These are phyloP conservation scores for Lomentospora prolificans DNA, from an alignment of 2,329 filamentous ascomycete genomes.

Conservation along the genomic window DNA sequence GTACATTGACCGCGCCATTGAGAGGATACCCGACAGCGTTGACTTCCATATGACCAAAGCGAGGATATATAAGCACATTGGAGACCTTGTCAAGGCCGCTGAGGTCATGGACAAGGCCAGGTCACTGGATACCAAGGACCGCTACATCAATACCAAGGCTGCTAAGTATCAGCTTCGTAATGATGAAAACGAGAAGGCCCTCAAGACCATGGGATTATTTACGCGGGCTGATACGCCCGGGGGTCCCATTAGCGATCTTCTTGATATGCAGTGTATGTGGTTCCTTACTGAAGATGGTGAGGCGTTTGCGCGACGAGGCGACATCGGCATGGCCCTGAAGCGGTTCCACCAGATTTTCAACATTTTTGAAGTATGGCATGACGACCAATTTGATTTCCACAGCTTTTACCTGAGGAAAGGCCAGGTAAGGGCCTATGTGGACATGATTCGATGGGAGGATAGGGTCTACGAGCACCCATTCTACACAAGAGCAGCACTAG, in stretches of 20 bases:
- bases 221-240: slow-evolving; percentile 83
- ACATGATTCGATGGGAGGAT: slow-evolving; percentile 97
- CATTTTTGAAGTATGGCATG: slow-evolving; percentile 96
- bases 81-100: slow-evolving; percentile 68
- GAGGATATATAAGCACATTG: slow-evolving; percentile 84
- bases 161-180: slow-evolving; percentile 95
- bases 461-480: slow-evolving; percentile 85
- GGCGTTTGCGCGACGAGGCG: slow-evolving; percentile 72
- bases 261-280: slow-evolving; percentile 99
- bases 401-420: slow-evolving; percentile 95
- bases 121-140: slow-evolving; percentile 75
- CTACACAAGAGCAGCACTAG: slow-evolving; percentile 74
- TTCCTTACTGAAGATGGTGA: slow-evolving; percentile 92
- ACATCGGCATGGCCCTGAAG: slow-evolving; percentile 80
- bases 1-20: slow-evolving; percentile 75
- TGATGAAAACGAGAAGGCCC: slow-evolving; percentile 75
- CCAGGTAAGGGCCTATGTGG: slow-evolving; percentile 86
- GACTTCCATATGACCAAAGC: slow-evolving; percentile 95
- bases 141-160: slow-evolving; percentile 97
- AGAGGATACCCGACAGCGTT: slow-evolving; percentile 68
- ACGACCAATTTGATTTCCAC: slow-evolving; percentile 99
- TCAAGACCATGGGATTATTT: slow-evolving; percentile 87
- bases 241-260: slow-evolving; percentile 78
- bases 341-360: slow-evolving; percentile 79
- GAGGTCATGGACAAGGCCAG: slow-evolving; percentile 84